phyloP scores from a whole-genome alignment of 179 eudicot species.

The Camellia oleifera region DNA sequence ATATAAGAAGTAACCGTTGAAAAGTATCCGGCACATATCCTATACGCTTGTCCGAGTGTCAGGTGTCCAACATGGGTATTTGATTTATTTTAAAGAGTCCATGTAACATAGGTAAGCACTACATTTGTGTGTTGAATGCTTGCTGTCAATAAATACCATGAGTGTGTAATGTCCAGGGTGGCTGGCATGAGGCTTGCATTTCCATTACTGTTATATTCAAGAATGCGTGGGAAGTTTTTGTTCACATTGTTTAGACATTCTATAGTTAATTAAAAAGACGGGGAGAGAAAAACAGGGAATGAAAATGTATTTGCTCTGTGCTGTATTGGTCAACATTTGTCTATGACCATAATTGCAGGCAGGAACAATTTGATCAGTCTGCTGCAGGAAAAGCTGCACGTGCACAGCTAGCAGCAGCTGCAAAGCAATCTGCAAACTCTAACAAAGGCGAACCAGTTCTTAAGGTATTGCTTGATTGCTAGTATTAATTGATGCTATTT shows the following conservation, averaged over 20 bases:
- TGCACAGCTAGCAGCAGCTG: constrained; percentile 65
- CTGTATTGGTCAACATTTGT: background rate
- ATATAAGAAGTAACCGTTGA: too few species aligned
- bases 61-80: too few species aligned
- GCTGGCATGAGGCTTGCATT: background rate
- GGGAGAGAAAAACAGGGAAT: background rate
- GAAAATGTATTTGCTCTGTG: background rate
- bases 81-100: too few species aligned
- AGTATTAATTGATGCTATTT: background rate
- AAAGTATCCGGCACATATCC: too few species aligned
- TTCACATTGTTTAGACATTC: background rate
- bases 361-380: constrained; percentile 65
- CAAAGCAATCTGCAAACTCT: constrained; percentile 53
- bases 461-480: constrained; percentile 45
- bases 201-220: too few species aligned
- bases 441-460: constrained; percentile 75
- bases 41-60: too few species aligned
- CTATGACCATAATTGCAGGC: constrained; percentile 42
- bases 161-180: background rate
- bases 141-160: background rate
- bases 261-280: too few species aligned
- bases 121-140: background rate
- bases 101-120: too few species aligned
- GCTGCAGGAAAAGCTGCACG: constrained; percentile 80
- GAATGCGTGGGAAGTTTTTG: too few species aligned